Percentiles rank a stretch among this genome's conserved stretches.
phyloP scores from a whole-genome alignment of 2,329 filamentous ascomycete genomes.

The Colletotrichum echinochloae region DNA sequence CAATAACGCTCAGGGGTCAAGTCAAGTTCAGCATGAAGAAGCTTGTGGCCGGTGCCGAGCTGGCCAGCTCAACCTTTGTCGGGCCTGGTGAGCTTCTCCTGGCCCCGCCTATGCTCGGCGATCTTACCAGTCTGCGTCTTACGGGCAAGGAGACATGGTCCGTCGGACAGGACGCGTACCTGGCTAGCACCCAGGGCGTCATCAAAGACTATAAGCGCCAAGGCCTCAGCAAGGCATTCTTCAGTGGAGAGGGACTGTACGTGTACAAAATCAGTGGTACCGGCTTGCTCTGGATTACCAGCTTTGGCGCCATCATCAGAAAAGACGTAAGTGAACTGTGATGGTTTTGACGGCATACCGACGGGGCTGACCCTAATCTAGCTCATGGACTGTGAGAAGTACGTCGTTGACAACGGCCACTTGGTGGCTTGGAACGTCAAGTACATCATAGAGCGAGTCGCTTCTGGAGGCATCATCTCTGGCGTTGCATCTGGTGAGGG shows the following conservation, averaged over 20 bases:
- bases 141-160: constrained; percentile 81
- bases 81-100: constrained; percentile 92
- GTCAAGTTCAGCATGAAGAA: constrained; percentile 94
- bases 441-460: constrained; percentile 89
- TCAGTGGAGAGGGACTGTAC: constrained; percentile 92
- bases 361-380: constrained; percentile 42
- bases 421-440: constrained; percentile 97
- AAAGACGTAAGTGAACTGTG: constrained; percentile 78
- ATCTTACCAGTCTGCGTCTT: constrained; percentile 84
- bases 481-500: constrained; percentile 85
- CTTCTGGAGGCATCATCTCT: constrained; percentile 94
- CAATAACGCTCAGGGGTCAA: constrained; percentile 83
- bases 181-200: constrained; percentile 88
- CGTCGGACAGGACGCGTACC: constrained; percentile 86
- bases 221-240: constrained; percentile 88
- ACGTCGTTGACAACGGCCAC: constrained; percentile 93
- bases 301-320: constrained; percentile 92
- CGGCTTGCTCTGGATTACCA: constrained; percentile 89
- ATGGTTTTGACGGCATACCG: constrained; percentile 1
- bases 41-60: constrained; percentile 83
- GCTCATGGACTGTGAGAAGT: constrained; percentile 79
- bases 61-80: constrained; percentile 83
- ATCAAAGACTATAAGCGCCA: constrained; percentile 90
- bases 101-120: constrained; percentile 83
- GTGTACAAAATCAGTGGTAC: constrained; percentile 86